Evolutionary conservation across 1,284 basidiomycete species (phyloP).

Genomic region (Pascua sp.): DNA sequence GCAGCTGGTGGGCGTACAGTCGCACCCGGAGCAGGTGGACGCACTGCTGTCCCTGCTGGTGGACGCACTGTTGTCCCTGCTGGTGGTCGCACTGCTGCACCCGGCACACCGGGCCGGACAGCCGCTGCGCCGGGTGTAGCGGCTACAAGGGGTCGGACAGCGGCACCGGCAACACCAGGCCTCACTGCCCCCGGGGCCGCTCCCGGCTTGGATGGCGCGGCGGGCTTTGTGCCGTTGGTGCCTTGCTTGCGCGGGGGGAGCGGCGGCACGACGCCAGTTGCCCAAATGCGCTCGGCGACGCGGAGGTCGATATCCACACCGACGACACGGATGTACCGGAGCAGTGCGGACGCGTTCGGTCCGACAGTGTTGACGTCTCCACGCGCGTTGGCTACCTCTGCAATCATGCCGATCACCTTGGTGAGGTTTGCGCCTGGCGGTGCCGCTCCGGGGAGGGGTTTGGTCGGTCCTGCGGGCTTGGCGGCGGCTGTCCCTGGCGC

Average conservation of each 20-base stretch:
- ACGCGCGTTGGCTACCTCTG: constrained; percentile 43
- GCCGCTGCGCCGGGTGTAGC: neutral
- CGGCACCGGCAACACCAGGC: neutral
- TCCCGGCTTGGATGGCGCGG: constrained; percentile 4
- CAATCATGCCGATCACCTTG: constrained; percentile 45
- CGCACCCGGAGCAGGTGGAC: neutral
- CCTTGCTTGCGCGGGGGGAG: constrained; percentile 12
- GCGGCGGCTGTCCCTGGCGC: too few species aligned
- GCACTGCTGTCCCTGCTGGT: neutral
- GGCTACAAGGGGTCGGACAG: neutral
- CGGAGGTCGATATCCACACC: constrained; percentile 43
- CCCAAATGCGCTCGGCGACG: constrained; percentile 43
- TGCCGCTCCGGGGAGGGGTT: constrained; percentile 34
- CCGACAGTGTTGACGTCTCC: constrained; percentile 46
- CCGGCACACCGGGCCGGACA: neutral
- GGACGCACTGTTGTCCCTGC: neutral
- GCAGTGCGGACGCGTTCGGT: constrained; percentile 38
- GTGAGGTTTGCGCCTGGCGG: constrained; percentile 42
- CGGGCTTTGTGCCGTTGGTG: constrained; percentile 6
- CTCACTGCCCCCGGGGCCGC: neutral
- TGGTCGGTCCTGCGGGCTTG: constrained; percentile 2
- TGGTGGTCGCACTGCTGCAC: neutral
- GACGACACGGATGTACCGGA: constrained; percentile 43
- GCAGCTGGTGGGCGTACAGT: neutral
- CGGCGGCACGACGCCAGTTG: constrained; percentile 40